Percentiles rank a stretch among this genome's conserved stretches.
Conservation (phyloP, 2,329 filamentous ascomycete species). For the Corynespora cassiicola region DNA sequence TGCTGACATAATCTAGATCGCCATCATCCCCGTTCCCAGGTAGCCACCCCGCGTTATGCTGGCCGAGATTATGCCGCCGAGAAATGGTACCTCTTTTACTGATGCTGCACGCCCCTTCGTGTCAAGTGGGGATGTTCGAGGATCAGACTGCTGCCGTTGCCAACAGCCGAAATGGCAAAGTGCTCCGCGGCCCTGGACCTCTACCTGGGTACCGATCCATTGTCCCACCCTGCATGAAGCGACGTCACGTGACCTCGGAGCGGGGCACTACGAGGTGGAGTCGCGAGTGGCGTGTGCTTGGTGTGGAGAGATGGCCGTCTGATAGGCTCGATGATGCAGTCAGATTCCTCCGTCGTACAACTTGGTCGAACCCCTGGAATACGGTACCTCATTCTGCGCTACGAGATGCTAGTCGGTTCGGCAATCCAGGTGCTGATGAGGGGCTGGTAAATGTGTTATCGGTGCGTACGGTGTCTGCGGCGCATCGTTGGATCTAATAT, state of each 20-base stretch:
- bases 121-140: background rate
- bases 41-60: constrained; percentile 24
- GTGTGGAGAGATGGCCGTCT: constrained; percentile 21
- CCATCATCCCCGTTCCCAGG: constrained; percentile 38
- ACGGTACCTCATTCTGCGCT: too few relatives aligned
- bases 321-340: constrained; percentile 14
- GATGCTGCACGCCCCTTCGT: background rate
- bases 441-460: too few relatives aligned
- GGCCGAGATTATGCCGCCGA: background rate
- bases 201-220: background rate
- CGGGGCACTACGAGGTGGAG: constrained; percentile 25
- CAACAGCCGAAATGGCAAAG: background rate
- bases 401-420: too few relatives aligned
- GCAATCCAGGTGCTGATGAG: too few relatives aligned
- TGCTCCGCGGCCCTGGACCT: background rate
- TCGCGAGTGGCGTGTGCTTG: constrained; percentile 16
- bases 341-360: constrained; percentile 6
- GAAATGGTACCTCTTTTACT: background rate
- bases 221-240: background rate
- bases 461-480: too few relatives aligned
- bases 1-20: constrained; percentile 31
- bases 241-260: constrained; percentile 21
- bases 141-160: background rate
- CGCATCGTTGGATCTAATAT: too few relatives aligned
- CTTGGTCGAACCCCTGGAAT: too few relatives aligned